Percentiles rank a stretch among this genome's conserved stretches.
Conservation (phyloP, 192 early-diverging fungal genomes). For the Ambispora gerdemannii region DNA sequence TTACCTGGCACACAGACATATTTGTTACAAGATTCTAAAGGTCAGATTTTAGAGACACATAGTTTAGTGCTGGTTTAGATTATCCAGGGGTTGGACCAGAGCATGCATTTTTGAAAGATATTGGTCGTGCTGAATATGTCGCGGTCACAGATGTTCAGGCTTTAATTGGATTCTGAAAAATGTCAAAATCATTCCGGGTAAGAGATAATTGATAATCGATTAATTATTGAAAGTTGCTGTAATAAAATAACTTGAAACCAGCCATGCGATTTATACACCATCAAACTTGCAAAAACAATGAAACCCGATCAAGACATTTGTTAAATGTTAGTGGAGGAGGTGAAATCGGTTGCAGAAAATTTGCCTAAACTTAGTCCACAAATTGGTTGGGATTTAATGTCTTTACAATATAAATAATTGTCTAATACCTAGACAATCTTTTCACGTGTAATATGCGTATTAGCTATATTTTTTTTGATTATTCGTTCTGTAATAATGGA, state of each 20-base stretch:
- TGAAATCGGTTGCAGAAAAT: slow-evolving; percentile 88
- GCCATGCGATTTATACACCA: slow-evolving; percentile 87
- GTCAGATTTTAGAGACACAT: slow-evolving; percentile 96
- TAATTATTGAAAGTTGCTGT: neutral
- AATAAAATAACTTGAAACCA: slow-evolving; percentile 81
- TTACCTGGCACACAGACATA: slow-evolving; percentile 96
- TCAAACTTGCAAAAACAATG: slow-evolving; percentile 74
- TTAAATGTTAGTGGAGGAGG: slow-evolving; percentile 91
- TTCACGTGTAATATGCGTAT: no score
- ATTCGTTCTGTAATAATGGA: no score
- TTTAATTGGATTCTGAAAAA: slow-evolving; percentile 74
- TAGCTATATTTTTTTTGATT: no score
- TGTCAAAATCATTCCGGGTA: slow-evolving; percentile 81
- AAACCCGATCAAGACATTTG: slow-evolving; percentile 75
- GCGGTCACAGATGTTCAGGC: slow-evolving; percentile 80
- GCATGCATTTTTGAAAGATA: slow-evolving; percentile 87
- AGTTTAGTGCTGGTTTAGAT: slow-evolving; percentile 93
- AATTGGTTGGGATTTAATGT: slow-evolving; percentile 80
- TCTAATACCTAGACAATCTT: no score
- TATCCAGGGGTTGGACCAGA: slow-evolving; percentile 99
- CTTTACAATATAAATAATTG: no score
- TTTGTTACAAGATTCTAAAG: slow-evolving; percentile 89
- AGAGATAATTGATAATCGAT: neutral
- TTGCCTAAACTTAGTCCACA: slow-evolving; percentile 85
- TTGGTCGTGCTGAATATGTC: slow-evolving; percentile 78